Evolutionary conservation across 163 green algal genomes (phyloP).

Genomic region (Chloromonas sp.): DNA sequence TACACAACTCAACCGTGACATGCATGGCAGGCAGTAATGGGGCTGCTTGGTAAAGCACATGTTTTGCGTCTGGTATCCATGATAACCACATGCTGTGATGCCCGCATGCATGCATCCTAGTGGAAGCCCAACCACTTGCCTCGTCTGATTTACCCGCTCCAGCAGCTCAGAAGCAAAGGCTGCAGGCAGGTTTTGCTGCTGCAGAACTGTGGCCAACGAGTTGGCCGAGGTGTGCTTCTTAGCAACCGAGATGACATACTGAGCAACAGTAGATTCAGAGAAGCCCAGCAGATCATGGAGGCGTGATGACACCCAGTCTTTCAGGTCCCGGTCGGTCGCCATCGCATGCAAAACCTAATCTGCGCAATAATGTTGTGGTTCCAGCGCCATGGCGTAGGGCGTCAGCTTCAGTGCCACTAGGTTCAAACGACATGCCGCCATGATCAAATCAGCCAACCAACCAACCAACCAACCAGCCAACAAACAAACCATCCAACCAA

Average conservation of each 20-base stretch:
- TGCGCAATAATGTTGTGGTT: no score
- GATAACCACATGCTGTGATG: not conserved
- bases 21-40: no score
- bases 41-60: no score
- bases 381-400: not conserved
- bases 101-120: not conserved
- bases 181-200: conserved; percentile 13
- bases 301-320: conserved; percentile 46
- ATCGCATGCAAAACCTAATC: not conserved
- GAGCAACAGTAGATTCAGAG: conserved; percentile 41
- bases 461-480: not conserved
- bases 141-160: not conserved
- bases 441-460: not conserved
- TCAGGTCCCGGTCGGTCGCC: conserved; percentile 25
- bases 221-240: conserved; percentile 32
- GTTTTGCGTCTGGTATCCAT: no score
- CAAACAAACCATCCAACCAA: not conserved
- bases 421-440: not conserved
- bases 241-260: conserved; percentile 39
- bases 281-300: conserved; percentile 50
- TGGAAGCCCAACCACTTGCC: no score
- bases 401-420: not conserved
- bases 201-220: conserved; percentile 24
- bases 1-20: no score
- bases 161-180: conserved; percentile 38